Evolutionary conservation across 2,329 filamentous ascomycete genomes (phyloP), one percentile per base, ranked within the genome.

Genomic region (Microsporum audouinii): DNA sequence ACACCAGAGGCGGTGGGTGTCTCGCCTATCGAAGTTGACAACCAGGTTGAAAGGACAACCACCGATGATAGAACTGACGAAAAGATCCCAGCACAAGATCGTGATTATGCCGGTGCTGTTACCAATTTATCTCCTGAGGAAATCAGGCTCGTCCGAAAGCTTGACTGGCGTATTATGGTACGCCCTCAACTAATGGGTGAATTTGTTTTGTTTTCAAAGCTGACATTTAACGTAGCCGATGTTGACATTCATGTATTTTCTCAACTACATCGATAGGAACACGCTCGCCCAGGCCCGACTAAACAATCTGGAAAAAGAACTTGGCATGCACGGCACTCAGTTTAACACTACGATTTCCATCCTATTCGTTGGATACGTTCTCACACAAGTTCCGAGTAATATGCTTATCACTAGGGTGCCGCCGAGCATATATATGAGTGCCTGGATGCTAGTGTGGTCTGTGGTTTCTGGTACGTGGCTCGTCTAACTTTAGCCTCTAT

Each of bases 181-280:
- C 74, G 84, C 89, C 75, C 89, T 90, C 77, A 94, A 96, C 85
- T 97, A 97, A 83, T 77, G 80, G 80, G 69, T 74, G 77, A 69
- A 83, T 83, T 71, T 45, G 4, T 12, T 14, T 41, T 29, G 10
- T 43, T 12, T 23, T 5, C 7, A 49, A 43, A 45, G 49, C 61
- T 62, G 43, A 58, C 43, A 6, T 7, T 49, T 36, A 10, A 53
- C 34, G 10, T 57, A 69, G 68, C 68, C 68, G 12, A 66, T 63
- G 5, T 60, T 70, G 14, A 65, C 64, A 51, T 29, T 64, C 2
- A 69, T 69, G 67, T 70, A 69, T 51, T 69, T 67, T 58, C 67
- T 70, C 23, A 66, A 66, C 59, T 66, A 66, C 39, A 61, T 66
- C 23, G 65, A 65, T 34, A 60, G 65, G 12, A 66, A 66, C 43